Evolutionary conservation across 176 grass and related monocot genomes (phyloP), one percentile per base, ranked within the genome.

Genomic region (Avena eriantha): DNA sequence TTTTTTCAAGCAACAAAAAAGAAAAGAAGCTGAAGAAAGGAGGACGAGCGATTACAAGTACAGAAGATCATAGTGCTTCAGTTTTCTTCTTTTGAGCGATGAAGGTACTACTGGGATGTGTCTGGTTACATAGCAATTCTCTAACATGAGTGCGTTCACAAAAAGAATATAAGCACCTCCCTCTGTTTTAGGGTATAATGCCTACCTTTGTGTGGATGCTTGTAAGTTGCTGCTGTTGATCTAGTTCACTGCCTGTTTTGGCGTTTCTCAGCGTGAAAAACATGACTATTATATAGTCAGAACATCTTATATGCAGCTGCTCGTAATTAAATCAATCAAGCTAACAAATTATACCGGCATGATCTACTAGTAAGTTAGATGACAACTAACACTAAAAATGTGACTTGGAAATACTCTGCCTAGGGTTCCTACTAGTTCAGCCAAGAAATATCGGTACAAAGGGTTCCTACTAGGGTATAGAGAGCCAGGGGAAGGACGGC

Each of bases 1-100:
- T 86, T 35, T 84, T 89, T 91, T 88, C 90, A 99, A 94, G 85
- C 94, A 96, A 90, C 96, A 93, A 79, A 96, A 93, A 77, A 86
- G 90, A 78, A 96, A 77, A 93, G 90, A 99, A 80, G 94, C 92
- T 48, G 92, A 92, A 92, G 92, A 93, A 5, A 99, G 86, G 85
- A 90, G 78, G 81, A 81, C 92, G 22, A 70, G 75, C 5, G 92
- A 98, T 84, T 85, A 89, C 70, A 96, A 92, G 65, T 91, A 96
- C 66, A 91, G 82, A 88, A 92, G 92, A 90, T 90, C 90, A 3
- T 94, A 91, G 88, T 9, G 3, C 7, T 14, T 10, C 4, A 10
- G 4, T 16, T 56, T 57, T 76, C 1, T 34, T 33, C 8, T 81
- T 71, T 31, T 54, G 43, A 76, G 50, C 4, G 4, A 18, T 11